Percentiles rank a stretch among this genome's conserved stretches.
These are phyloP conservation scores for Penicillium psychrofluorescens DNA, from an alignment of 495 filamentous ascomycete genomes.

Conservation along the genomic window DNA sequence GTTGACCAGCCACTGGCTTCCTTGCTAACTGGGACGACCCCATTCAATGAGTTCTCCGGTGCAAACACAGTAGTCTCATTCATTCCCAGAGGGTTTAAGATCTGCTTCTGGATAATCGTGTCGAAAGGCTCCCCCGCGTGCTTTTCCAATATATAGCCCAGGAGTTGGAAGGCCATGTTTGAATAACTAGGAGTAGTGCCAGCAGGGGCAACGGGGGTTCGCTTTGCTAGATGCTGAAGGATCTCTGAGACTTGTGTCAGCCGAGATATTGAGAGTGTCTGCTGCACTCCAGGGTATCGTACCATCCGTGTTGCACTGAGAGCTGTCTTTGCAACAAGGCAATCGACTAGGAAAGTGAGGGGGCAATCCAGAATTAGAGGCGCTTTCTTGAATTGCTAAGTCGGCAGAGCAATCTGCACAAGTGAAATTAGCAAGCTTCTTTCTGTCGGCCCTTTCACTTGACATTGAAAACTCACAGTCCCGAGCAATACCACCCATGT, in stretches of 20 bases:
- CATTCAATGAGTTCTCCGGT: slow-evolving; percentile 19
- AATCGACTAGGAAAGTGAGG: not conserved
- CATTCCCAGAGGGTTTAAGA: slow-evolving; percentile 35
- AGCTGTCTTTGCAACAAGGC: slow-evolving; percentile 2
- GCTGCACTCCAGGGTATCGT: not conserved
- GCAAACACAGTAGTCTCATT: slow-evolving; percentile 33
- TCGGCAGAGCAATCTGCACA: slow-evolving; percentile 2
- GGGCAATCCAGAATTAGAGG: not conserved
- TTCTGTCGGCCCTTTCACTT: slow-evolving; percentile 1
- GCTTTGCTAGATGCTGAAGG: not conserved
- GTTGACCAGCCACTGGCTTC: slow-evolving; percentile 10
- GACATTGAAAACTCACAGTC: slow-evolving; percentile 23
- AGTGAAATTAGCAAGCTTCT: not conserved
- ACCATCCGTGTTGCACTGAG: slow-evolving; percentile 4
- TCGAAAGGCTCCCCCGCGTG: slow-evolving; percentile 37
- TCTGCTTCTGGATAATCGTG: slow-evolving; percentile 26
- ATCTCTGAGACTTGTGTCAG: not conserved
- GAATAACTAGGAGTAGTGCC: slow-evolving; percentile 47
- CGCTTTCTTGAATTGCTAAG: not conserved
- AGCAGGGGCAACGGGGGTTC: not conserved
- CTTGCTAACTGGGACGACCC: slow-evolving; percentile 34
- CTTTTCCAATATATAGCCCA: slow-evolving; percentile 46
- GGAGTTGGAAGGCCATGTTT: slow-evolving; percentile 47
- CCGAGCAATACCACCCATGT: slow-evolving; percentile 30
- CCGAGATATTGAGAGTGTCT: not conserved